These are phyloP conservation scores for Leersia perrieri DNA, from an alignment of 176 grass and related monocot species.

Conservation along the genomic window DNA sequence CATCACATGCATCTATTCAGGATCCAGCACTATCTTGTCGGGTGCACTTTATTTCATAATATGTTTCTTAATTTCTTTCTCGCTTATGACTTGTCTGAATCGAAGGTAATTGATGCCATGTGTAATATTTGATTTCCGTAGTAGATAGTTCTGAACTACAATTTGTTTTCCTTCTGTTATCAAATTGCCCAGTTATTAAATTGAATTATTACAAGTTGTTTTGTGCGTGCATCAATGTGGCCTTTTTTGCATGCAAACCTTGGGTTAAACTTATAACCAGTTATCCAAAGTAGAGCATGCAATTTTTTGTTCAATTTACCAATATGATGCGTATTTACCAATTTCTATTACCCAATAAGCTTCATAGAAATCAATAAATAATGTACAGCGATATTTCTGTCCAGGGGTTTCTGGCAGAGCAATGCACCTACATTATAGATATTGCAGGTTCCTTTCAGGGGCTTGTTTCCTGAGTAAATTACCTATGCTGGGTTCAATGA, in stretches of 20 bases:
- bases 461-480: conserved; percentile 40
- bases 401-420: conserved; percentile 46
- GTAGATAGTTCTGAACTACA: background rate
- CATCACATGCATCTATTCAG: conserved; percentile 23
- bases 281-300: conserved; percentile 11
- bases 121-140: background rate
- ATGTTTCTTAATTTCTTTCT: background rate
- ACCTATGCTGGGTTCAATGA: conserved; percentile 34
- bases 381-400: conserved; percentile 31
- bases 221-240: conserved; percentile 1
- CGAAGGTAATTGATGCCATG: conserved; percentile 5
- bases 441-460: conserved; percentile 29
- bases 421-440: conserved; percentile 35
- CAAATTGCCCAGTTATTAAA: background rate
- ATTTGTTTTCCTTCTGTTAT: background rate
- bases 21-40: background rate
- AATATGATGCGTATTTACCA: background rate
- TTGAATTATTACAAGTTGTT: background rate
- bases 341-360: background rate
- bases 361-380: conserved; percentile 30
- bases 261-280: background rate
- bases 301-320: background rate
- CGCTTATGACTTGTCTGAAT: background rate
- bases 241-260: background rate
- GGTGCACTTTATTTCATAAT: background rate